Percentiles rank a stretch among this genome's conserved stretches.
These are phyloP conservation scores for Chimonanthus praecox DNA, from an alignment of 164 flowering plant genomes.

Conservation along the genomic window DNA sequence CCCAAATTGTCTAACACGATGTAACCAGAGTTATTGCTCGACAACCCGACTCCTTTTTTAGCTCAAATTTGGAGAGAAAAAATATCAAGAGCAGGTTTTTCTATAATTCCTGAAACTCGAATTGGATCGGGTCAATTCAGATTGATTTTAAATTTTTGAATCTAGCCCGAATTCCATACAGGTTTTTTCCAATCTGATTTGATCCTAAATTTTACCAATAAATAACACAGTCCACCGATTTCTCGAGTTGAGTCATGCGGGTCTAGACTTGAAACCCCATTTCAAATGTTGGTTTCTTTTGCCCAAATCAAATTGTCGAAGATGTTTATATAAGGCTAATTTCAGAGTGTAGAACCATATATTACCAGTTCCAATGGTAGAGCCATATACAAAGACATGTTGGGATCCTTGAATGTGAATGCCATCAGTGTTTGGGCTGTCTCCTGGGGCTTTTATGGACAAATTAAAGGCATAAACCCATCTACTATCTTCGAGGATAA, in stretches of 20 bases:
- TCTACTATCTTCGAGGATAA: constrained; percentile 7
- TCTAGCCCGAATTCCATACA: background rate
- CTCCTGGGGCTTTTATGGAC: constrained; percentile 22
- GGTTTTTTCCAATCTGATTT: background rate
- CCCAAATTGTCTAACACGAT: too few species aligned
- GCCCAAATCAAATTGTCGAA: background rate
- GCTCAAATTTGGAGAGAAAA: too few species aligned
- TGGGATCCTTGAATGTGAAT: constrained; percentile 22
- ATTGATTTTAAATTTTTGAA: background rate
- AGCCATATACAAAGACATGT: constrained; percentile 12
- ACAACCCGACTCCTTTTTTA: too few species aligned
- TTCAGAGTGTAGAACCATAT: too few species aligned
- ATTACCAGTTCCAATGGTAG: constrained; percentile 26
- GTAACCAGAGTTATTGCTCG: too few species aligned
- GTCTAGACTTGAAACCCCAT: background rate
- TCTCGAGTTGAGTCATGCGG: background rate
- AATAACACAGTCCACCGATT: too few species aligned
- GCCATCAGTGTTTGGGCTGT: constrained; percentile 43
- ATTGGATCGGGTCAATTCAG: background rate
- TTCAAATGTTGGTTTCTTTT: background rate
- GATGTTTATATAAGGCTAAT: background rate
- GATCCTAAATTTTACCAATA: background rate
- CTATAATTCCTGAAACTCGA: background rate
- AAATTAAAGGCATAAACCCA: constrained; percentile 4
- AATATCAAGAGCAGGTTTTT: too few species aligned